Base-by-base conservation (phyloP, 495 filamentous ascomycete species). In the Penicillium robsamsonii region DNA sequence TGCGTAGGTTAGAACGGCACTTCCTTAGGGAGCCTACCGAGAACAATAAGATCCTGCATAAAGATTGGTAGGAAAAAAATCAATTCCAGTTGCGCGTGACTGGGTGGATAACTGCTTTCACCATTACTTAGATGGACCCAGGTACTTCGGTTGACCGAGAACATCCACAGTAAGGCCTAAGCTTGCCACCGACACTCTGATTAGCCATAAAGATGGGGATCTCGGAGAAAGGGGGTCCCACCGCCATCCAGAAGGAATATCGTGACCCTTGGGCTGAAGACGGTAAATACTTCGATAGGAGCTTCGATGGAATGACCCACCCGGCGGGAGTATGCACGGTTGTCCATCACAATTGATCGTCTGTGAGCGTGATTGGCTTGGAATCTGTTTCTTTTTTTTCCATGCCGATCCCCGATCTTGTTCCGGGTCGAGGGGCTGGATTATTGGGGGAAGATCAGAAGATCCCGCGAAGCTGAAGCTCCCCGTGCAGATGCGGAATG, bases 251-350 rank as follows among this genome's bases (percentile, higher is more conserved):
- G 27, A 11, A 55, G 48, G 15, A 55, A 7, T 17, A 67, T 67
- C 59, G 61, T 62, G 63, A 60, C 31, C 42, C 43, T 61, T 53
- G 57, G 42, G 47, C 60, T 55, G 66, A 69, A 62, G 50, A 65
- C 60, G 60, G 69, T 35, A 59, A 59, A 35, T n/a, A 38, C 44
- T 49, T 69, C 64, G 55, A 67, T 62, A 54, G 50, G 59, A 61
- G 53, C 54, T 65, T 66, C 59, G 57, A 61, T 61, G 60, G 64
- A 65, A 67, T 65, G 67, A 50, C 59, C 65, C 69, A 71, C 63
- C 35, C 13, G 42, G 64, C 57, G 62, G 60, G 44, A 58, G 60
- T 66, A 66, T 69, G 63, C 64, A 64, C 50, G 38, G 51, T 57
- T 63, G 49, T 51, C 41, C 54, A 62, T 48, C 22, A 46, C 33